phyloP scores from a whole-genome alignment of 768 basidiomycete species.

The Suillus variegatus region DNA sequence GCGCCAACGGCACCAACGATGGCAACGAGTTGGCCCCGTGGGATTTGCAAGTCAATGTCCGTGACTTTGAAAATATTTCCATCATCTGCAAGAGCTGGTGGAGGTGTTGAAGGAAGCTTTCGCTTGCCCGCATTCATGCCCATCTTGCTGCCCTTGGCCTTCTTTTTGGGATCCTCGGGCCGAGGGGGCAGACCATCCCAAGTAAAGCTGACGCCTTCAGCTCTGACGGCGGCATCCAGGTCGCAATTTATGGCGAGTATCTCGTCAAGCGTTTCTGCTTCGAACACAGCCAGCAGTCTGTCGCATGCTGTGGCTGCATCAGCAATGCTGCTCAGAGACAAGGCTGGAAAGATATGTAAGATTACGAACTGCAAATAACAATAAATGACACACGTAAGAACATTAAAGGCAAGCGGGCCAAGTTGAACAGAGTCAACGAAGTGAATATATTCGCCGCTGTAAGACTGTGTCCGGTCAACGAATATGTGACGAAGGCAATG shows the following conservation, averaged over 20 bases:
- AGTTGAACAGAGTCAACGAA: slow-evolving; percentile 81
- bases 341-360: slow-evolving; percentile 40
- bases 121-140: slow-evolving; percentile 15
- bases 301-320: slow-evolving; percentile 82
- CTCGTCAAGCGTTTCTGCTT: slow-evolving; percentile 74
- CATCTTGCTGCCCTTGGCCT: slow-evolving; percentile 7
- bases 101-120: slow-evolving; percentile 20
- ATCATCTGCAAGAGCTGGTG: slow-evolving; percentile 35
- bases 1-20: slow-evolving; percentile 75
- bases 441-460: slow-evolving; percentile 78
- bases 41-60: slow-evolving; percentile 66
- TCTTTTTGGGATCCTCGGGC: slow-evolving; percentile 29
- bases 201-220: slow-evolving; percentile 72
- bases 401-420: slow-evolving; percentile 82
- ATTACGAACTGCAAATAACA: slow-evolving; percentile 3
- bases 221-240: slow-evolving; percentile 64
- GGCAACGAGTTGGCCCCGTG: slow-evolving; percentile 77
- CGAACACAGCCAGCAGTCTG: slow-evolving; percentile 80
- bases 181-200: slow-evolving; percentile 83
- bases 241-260: slow-evolving; percentile 53
- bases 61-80: slow-evolving; percentile 60
- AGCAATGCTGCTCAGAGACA: slow-evolving; percentile 74
- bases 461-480: slow-evolving; percentile 65
- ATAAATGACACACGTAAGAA: slow-evolving; percentile 46
- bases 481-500: slow-evolving; percentile 74